Evolutionary conservation across 1,284 basidiomycete species (phyloP), one percentile per base, ranked within the genome.

Genomic region (Acaromyces ingoldii): DNA sequence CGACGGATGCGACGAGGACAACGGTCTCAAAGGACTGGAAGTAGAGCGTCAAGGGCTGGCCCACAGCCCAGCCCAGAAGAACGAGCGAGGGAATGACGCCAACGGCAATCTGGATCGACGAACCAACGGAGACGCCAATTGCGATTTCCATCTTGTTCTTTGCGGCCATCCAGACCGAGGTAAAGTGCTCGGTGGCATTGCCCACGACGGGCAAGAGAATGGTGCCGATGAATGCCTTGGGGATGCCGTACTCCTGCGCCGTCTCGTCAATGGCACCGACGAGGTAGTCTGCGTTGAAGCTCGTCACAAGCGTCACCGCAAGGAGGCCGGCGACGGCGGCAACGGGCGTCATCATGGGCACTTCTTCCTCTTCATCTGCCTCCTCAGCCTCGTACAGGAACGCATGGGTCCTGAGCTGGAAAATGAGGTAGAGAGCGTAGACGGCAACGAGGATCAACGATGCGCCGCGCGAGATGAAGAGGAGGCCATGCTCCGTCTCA

Each of bases 81-180:
- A 76, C 69, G 9, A 77, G 56, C 55, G 72, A 64, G 7, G 76
- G 75, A 41, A 76, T 65, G 40, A 77, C 56, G 38, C 71, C 71
- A 11, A 76, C 59, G 7, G 55, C 56, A 40, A 74, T 70, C 53
- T 67, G 66, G 53, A 59, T 83, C 84, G 46, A 89, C 78, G 73
- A 88, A 11, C 91, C 89, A 82, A 96, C 86, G 52, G 88, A 88
- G 56, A 96, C 89, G 2, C 85, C 85, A 58, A 95, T 88, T 1
- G 61, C 58, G 49, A 75, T 72, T 34, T 75, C 72, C 71, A 75
- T 72, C 53, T 73, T 74, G 67, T 64, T 61, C 56, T 74, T 74
- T 36, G 52, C 49, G 9, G 67, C 72, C 63, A 67, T 70, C 55
- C 68, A 69, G 28, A 72, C 63, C 11, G 67, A 65, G 4, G 72